Evolutionary conservation across 2,329 filamentous ascomycete species (phyloP).

Genomic region (Aureobasidium leucospermi): DNA sequence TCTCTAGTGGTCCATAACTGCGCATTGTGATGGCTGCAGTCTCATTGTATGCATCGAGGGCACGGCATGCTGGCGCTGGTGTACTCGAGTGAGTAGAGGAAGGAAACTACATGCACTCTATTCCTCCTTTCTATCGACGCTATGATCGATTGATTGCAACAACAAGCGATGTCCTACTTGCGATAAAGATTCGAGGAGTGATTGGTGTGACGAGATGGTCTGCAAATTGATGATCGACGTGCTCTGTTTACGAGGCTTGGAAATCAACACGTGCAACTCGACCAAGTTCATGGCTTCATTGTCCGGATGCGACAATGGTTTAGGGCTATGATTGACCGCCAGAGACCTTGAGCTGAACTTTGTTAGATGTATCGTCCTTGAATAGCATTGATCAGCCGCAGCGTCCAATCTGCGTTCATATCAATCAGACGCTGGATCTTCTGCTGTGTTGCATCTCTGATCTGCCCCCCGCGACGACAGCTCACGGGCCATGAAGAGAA

Average conservation of each 20-base stretch:
- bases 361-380: background rate
- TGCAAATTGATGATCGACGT: background rate
- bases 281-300: background rate
- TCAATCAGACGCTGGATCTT: background rate
- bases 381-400: background rate
- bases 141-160: background rate
- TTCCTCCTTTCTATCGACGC: too few species aligned
- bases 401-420: background rate
- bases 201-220: background rate
- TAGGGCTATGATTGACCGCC: too few species aligned
- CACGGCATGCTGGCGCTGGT: constrained; percentile 12
- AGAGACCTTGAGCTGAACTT: background rate
- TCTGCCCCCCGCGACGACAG: background rate
- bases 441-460: background rate
- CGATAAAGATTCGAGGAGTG: background rate
- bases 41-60: too few species aligned
- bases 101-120: too few species aligned
- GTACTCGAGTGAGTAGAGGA: background rate
- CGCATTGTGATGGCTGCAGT: too few species aligned
- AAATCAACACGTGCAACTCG: background rate
- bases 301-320: background rate
- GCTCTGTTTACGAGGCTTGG: background rate
- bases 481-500: background rate
- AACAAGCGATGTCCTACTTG: background rate
- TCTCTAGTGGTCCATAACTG: background rate